A percentile compares a stretch with the other conserved stretches of the same genome.
These are phyloP conservation scores for Nicotiana benthamiana DNA, from an alignment of 257 asterid species.

Conservation along the genomic window DNA sequence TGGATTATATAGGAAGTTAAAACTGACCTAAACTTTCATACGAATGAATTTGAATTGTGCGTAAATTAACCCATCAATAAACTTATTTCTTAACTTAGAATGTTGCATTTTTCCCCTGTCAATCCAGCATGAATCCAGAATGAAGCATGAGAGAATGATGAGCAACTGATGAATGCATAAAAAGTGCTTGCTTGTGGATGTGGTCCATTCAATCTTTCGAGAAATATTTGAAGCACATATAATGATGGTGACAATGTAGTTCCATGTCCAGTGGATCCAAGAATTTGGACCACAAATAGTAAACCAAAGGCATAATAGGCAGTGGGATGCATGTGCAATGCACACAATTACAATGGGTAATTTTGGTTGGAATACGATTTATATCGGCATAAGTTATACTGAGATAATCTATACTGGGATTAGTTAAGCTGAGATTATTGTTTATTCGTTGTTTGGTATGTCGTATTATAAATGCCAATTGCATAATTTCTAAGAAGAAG, in stretches of 20 bases:
- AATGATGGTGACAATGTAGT: background rate
- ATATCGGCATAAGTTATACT: too few relatives aligned
- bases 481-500: too few relatives aligned
- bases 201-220: background rate
- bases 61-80: background rate
- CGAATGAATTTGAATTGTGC: background rate
- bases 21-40: background rate
- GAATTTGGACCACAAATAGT: background rate
- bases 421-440: too few relatives aligned
- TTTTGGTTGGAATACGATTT: too few relatives aligned
- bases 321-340: background rate
- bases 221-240: background rate
- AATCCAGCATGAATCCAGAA: too few relatives aligned
- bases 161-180: background rate
- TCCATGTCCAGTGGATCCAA: background rate
- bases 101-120: background rate
- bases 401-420: too few relatives aligned
- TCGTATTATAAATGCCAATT: too few relatives aligned
- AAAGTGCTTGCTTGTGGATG: background rate
- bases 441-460: too few relatives aligned
- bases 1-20: background rate
- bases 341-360: background rate
- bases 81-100: background rate
- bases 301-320: background rate
- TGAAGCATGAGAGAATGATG: background rate